These are phyloP conservation scores for Auriculariales sp. DNA, from an alignment of 768 basidiomycete genomes.

Conservation along the genomic window DNA sequence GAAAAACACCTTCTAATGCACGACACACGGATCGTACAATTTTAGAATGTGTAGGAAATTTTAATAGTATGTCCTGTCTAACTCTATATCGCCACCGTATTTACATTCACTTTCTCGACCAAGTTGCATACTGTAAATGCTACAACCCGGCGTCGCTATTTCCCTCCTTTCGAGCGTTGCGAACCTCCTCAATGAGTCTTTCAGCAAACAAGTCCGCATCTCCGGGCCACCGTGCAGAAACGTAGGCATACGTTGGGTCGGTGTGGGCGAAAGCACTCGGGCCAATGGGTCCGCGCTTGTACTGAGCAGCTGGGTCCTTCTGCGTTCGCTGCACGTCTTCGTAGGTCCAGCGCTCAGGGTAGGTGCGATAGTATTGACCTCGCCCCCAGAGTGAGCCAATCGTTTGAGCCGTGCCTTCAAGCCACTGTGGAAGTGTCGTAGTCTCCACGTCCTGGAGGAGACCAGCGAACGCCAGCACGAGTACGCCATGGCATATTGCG, in stretches of 20 bases:
- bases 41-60: too few relatives aligned
- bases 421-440: constrained; percentile 4
- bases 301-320: background rate
- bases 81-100: too few relatives aligned
- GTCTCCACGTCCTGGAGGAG: constrained; percentile 2
- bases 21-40: too few relatives aligned
- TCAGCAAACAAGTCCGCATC: constrained; percentile 3
- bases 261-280: background rate
- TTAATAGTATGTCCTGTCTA: too few relatives aligned
- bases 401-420: background rate
- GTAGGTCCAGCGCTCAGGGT: constrained; percentile 1
- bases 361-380: constrained; percentile 5
- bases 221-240: constrained; percentile 2
- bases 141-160: too few relatives aligned
- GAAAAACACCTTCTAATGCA: too few relatives aligned
- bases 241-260: constrained; percentile 1
- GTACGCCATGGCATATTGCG: constrained; percentile 5
- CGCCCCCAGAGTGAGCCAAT: constrained; percentile 1
- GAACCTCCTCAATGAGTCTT: background rate
- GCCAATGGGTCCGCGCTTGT: background rate
- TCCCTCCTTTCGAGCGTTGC: background rate
- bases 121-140: too few relatives aligned
- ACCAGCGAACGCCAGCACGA: constrained; percentile 2
- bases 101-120: too few relatives aligned
- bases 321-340: background rate